Percentiles rank a stretch among this genome's conserved stretches.
Conservation (phyloP, 148 eudicot species). For the Silene uniflora region DNA sequence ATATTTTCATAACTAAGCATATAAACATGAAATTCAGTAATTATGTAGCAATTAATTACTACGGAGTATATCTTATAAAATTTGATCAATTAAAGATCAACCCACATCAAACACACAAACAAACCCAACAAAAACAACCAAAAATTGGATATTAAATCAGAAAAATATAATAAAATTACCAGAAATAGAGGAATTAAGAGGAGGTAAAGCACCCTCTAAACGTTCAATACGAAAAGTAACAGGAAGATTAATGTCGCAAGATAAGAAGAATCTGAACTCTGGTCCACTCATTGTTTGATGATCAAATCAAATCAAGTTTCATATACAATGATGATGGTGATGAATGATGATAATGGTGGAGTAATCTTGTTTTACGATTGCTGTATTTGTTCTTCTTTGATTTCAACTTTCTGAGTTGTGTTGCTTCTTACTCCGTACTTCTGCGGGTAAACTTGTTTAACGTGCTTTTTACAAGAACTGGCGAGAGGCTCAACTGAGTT, state of each 20-base stretch:
- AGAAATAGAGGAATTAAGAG: constrained; percentile 40
- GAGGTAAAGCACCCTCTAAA: constrained; percentile 59
- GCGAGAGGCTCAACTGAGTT: too few relatives aligned
- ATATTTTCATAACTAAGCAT: neutral
- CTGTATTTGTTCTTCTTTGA: neutral
- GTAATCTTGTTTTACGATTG: neutral
- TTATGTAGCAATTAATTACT: neutral
- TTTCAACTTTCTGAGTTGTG: too few relatives aligned
- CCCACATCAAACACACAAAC: neutral
- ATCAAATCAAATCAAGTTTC: neutral
- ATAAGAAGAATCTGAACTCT: constrained; percentile 85
- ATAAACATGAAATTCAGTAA: neutral
- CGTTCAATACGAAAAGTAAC: constrained; percentile 74
- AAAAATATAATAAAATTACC: constrained; percentile 30
- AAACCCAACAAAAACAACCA: neutral
- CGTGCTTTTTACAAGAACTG: too few relatives aligned
- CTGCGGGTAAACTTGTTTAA: too few relatives aligned
- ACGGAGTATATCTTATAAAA: neutral
- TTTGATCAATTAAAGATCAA: too few relatives aligned
- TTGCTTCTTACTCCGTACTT: too few relatives aligned
- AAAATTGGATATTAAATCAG: neutral
- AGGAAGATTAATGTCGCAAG: constrained; percentile 87
- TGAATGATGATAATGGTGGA: neutral
- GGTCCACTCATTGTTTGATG: constrained; percentile 49
- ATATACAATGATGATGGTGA: neutral